Conservation (phyloP, 768 basidiomycete species). For the Tulasnella calospora region DNA sequence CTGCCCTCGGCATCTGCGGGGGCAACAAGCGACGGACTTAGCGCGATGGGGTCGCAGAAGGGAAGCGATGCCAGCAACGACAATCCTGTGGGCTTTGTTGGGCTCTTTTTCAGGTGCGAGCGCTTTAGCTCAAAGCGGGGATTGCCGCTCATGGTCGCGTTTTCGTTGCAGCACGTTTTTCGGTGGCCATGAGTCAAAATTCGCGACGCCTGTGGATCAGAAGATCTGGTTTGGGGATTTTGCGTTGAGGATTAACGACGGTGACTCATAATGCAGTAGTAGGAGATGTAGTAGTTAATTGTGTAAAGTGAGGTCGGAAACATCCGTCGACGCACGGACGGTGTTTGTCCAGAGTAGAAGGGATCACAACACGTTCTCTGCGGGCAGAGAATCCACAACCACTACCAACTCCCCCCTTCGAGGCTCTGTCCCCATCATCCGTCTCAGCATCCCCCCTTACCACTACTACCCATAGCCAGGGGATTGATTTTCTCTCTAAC, state of each 20-base stretch:
- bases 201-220: conserved; percentile 69
- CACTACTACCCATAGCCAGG: neutral
- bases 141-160: conserved; percentile 20
- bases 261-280: neutral
- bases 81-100: conserved; percentile 39
- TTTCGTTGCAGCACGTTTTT: conserved; percentile 57
- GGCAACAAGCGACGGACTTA: neutral
- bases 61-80: neutral
- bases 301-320: neutral
- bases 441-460: neutral
- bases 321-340: neutral
- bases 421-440: neutral
- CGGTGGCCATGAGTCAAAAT: conserved; percentile 63
- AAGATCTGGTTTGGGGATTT: conserved; percentile 74
- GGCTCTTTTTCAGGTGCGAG: conserved; percentile 72
- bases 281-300: neutral
- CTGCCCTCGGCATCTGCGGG: neutral
- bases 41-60: neutral
- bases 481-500: conserved; percentile 3
- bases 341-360: neutral
- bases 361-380: neutral
- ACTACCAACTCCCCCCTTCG: neutral
- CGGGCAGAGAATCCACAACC: neutral
- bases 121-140: neutral
- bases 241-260: conserved; percentile 36